Base-by-base conservation (phyloP, 139 green algal species). In the Pleodorina starrii region DNA sequence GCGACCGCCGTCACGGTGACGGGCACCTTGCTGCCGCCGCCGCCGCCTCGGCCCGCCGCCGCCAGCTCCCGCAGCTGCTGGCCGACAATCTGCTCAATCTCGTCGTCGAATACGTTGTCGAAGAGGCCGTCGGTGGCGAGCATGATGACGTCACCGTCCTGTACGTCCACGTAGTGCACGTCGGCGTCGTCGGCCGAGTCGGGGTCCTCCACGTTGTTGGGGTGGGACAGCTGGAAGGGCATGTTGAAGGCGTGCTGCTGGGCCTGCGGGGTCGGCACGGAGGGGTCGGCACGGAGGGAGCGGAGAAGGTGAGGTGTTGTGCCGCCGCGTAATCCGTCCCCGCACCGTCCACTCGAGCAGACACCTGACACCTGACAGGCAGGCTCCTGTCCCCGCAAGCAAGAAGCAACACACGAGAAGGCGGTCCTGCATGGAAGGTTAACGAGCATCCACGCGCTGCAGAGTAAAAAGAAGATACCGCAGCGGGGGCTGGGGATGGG, bases 221-320 rank as follows among this genome's bases (percentile, higher is more conserved):
- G 92, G 77, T 91, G 90, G 14, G 85, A 94, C 63, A 98, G 91
- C 95, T 99, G 97, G 92, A 94, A 99, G 0, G 98, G 98, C 93
- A 97, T 97, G 93, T 99, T 99, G 93, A 98, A 99, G 78, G 92
- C 88, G 91, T 99, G 98, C 95, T 99, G 95, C 94, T 98, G 96
- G 50, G 92, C 77, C 93, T 96, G 93, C 68, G 12, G 68, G 57
- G 17, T 29, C 12, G 57, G n/a, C n/a, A n/a, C n/a, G n/a, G n/a
- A n/a, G n/a, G n/a, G n/a, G n/a, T n/a, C n/a, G n/a, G n/a, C n/a
- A n/a, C n/a, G n/a, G n/a, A n/a, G n/a, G n/a, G n/a, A n/a, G n/a
- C n/a, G n/a, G n/a, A n/a, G n/a, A n/a, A n/a, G n/a, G n/a, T n/a
- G n/a, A n/a, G n/a, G n/a, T n/a, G n/a, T n/a, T n/a, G n/a, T n/a